Conservation (phyloP, 2,329 filamentous ascomycete species). For the Xylariales sp. region DNA sequence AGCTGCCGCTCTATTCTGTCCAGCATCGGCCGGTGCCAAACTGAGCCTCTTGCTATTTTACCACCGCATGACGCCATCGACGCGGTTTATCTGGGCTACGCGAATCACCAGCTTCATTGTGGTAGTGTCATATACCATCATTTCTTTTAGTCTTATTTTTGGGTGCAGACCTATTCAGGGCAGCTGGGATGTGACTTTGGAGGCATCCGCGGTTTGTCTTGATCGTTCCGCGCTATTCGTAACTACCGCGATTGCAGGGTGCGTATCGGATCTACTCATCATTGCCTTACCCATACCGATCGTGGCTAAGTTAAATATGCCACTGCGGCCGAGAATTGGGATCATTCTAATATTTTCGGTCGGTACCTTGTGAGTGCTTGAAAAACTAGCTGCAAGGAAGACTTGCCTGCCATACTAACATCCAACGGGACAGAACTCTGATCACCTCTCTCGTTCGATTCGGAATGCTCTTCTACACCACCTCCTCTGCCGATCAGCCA, state of each 20-base stretch:
- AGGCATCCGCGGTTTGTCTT: constrained; percentile 32
- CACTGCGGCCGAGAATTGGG: constrained; percentile 40
- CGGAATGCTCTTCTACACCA: no score
- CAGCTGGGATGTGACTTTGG: constrained; percentile 24
- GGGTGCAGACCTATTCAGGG: constrained; percentile 29
- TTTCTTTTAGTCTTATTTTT: constrained; percentile 30
- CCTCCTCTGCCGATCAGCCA: no score
- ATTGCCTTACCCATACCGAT: constrained; percentile 42
- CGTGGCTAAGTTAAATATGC: constrained; percentile 39
- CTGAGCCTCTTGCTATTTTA: constrained; percentile 36
- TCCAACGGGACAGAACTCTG: constrained; percentile 20
- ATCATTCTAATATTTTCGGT: constrained; percentile 39
- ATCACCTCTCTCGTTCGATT: constrained; percentile 27
- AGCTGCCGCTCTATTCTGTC: constrained; percentile 16
- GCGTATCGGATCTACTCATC: constrained; percentile 41
- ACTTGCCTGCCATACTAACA: neutral
- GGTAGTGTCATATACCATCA: constrained; percentile 23
- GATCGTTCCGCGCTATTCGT: constrained; percentile 43
- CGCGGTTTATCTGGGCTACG: constrained; percentile 24
- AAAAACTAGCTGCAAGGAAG: constrained; percentile 1
- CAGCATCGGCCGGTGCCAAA: constrained; percentile 30
- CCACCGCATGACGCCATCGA: constrained; percentile 28
- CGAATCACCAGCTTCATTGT: constrained; percentile 25
- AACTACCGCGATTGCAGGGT: constrained; percentile 41
- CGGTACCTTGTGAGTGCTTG: constrained; percentile 27